phyloP scores from a whole-genome alignment of 768 basidiomycete genomes.

The Epithele typhae region DNA sequence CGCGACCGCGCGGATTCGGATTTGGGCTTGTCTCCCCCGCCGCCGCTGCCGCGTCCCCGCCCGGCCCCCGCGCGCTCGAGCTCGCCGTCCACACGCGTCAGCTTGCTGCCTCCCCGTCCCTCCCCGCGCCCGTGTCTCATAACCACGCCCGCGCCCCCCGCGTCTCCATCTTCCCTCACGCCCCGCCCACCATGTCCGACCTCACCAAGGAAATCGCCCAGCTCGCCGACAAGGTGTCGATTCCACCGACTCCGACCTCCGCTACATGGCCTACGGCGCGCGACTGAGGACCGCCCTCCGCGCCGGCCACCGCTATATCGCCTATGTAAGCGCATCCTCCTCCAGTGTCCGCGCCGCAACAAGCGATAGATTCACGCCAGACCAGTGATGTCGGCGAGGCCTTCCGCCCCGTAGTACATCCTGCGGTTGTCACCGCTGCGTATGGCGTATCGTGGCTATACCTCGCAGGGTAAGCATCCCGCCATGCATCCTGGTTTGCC shows the following conservation, averaged over 20 bases:
- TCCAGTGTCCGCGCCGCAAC: background rate
- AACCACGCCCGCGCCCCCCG: background rate
- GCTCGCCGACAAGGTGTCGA: slow-evolving; percentile 59
- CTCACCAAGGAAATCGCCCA: slow-evolving; percentile 40
- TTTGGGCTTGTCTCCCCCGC: background rate
- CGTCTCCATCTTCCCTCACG: slow-evolving; percentile 3
- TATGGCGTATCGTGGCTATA: slow-evolving; percentile 85
- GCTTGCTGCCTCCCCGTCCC: background rate
- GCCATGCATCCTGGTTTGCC: too few relatives aligned
- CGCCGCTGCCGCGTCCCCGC: background rate
- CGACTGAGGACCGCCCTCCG: slow-evolving; percentile 73
- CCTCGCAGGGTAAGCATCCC: slow-evolving; percentile 49
- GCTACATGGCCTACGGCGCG: slow-evolving; percentile 75
- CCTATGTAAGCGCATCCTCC: slow-evolving; percentile 52
- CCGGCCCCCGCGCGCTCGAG: background rate
- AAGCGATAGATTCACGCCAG: slow-evolving; percentile 32
- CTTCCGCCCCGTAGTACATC: slow-evolving; percentile 73
- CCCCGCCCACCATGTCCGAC: slow-evolving; percentile 12
- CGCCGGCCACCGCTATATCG: slow-evolving; percentile 67
- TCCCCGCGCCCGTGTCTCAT: too few relatives aligned
- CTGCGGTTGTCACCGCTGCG: slow-evolving; percentile 66
- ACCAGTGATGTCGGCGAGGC: slow-evolving; percentile 83
- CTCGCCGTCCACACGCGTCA: background rate
- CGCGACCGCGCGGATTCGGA: background rate
- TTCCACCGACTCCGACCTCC: slow-evolving; percentile 61